A percentile compares a stretch with the other conserved stretches of the same genome.
Evolutionary conservation across 1,139 yeast genomes (phyloP).

Genomic region (Trichomonascaceae sp.): DNA sequence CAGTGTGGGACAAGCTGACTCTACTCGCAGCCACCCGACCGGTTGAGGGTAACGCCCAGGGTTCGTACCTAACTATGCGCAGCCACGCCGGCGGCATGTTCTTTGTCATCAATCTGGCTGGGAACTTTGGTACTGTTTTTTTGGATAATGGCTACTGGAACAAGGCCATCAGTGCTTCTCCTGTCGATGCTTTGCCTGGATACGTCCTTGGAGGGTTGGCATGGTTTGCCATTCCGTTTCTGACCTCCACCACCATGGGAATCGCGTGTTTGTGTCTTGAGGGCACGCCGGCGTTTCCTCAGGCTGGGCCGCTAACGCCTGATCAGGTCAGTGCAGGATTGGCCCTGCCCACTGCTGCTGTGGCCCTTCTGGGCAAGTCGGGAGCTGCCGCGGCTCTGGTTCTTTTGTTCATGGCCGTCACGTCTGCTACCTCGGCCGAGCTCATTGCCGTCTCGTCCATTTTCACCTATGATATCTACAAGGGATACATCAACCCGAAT

Average conservation of each 20-base stretch:
- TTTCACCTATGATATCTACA: conserved; percentile 73
- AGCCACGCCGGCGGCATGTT: conserved; percentile 58
- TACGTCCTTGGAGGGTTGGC: conserved; percentile 82
- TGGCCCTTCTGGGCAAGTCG: conserved; percentile 69
- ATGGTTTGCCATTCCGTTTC: conserved; percentile 84
- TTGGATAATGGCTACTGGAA: conserved; percentile 85
- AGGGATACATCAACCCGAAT: conserved; percentile 61
- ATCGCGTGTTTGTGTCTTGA: conserved; percentile 66
- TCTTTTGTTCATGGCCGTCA: conserved; percentile 68
- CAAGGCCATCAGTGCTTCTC: conserved; percentile 71
- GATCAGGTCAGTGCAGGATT: conserved; percentile 70
- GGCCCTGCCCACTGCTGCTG: conserved; percentile 78
- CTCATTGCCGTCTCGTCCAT: conserved; percentile 78
- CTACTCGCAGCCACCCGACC: conserved; percentile 29
- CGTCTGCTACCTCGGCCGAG: conserved; percentile 54
- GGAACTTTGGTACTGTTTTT: conserved; percentile 82
- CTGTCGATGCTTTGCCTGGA: conserved; percentile 80
- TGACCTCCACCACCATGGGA: conserved; percentile 75
- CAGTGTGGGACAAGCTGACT: conserved; percentile 57
- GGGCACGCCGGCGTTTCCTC: conserved; percentile 56
- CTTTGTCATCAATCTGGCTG: conserved; percentile 67
- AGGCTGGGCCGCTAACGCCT: conserved; percentile 48
- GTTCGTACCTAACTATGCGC: conserved; percentile 66
- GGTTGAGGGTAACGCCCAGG: conserved; percentile 58
- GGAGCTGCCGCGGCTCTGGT: conserved; percentile 75